A percentile compares a stretch with the other conserved stretches of the same genome.
phyloP scores from a whole-genome alignment of 2,329 filamentous ascomycete species.

The Endocalyx cinctus region DNA sequence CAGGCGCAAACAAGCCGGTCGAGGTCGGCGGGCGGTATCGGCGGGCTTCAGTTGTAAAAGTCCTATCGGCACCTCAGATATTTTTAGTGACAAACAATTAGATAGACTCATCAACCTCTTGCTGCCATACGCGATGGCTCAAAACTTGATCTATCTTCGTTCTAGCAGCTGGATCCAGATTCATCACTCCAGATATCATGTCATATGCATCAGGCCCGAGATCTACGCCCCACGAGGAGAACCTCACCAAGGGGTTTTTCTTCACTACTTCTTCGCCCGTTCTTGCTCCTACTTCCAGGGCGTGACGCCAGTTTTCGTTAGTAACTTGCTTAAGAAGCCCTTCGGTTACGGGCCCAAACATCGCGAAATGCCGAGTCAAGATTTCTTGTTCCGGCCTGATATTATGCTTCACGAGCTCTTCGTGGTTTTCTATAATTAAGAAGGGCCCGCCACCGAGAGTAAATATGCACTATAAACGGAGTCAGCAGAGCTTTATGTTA shows the following conservation, averaged over 20 bases:
- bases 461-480: constrained; percentile 30
- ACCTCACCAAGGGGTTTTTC: constrained; percentile 3
- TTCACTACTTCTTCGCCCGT: no score
- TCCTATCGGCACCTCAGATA: no score
- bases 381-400: constrained; percentile 28
- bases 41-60: no score
- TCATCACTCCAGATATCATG: constrained; percentile 31
- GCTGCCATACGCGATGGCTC: constrained; percentile 15
- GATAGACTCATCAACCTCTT: no score
- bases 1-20: no score
- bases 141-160: constrained; percentile 29
- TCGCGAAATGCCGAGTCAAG: constrained; percentile 27
- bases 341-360: constrained; percentile 28
- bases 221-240: constrained; percentile 1
- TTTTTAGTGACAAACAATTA: no score
- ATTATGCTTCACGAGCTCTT: constrained; percentile 23
- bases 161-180: constrained; percentile 26
- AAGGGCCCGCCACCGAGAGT: constrained; percentile 20
- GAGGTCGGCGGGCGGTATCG: no score
- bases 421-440: constrained; percentile 23
- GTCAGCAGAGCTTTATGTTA: constrained; percentile 12
- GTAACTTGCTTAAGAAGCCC: constrained; percentile 24
- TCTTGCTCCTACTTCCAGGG: constrained; percentile 20
- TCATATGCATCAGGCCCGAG: constrained; percentile 16
- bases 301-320: constrained; percentile 19